These are phyloP conservation scores for Priceomyces haplophilus DNA, from an alignment of 805 yeast species.

Conservation along the genomic window DNA sequence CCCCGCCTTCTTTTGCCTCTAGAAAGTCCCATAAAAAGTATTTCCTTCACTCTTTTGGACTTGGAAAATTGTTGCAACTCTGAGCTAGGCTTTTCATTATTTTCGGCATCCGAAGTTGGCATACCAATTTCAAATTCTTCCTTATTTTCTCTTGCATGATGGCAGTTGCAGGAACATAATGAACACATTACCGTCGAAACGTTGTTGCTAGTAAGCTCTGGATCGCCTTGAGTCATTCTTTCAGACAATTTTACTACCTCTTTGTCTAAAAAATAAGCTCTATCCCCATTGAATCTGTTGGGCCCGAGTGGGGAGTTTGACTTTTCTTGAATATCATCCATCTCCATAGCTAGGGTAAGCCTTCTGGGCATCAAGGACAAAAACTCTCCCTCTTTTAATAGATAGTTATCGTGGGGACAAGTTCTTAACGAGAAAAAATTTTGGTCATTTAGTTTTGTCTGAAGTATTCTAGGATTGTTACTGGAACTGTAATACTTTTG, in stretches of 20 bases:
- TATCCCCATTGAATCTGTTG: neutral
- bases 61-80: neutral
- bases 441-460: conserved; percentile 29
- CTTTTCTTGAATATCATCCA: neutral
- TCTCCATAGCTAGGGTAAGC: neutral
- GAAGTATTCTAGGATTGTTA: conserved; percentile 36
- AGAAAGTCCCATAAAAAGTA: neutral
- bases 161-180: neutral
- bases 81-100: neutral
- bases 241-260: neutral
- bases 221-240: neutral
- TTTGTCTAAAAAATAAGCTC: neutral
- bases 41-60: neutral
- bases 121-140: neutral
- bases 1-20: neutral
- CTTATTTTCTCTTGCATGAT: neutral
- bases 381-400: conserved; percentile 30
- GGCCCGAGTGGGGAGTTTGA: neutral
- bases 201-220: neutral
- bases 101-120: neutral
- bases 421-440: conserved; percentile 39
- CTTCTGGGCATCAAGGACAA: conserved; percentile 17
- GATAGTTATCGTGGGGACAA: conserved; percentile 30
- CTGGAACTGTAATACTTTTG: conserved; percentile 38
- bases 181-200: neutral